Base-by-base conservation (phyloP, 371 early-diverging fungal genomes). In the Mucor racemosus region DNA sequence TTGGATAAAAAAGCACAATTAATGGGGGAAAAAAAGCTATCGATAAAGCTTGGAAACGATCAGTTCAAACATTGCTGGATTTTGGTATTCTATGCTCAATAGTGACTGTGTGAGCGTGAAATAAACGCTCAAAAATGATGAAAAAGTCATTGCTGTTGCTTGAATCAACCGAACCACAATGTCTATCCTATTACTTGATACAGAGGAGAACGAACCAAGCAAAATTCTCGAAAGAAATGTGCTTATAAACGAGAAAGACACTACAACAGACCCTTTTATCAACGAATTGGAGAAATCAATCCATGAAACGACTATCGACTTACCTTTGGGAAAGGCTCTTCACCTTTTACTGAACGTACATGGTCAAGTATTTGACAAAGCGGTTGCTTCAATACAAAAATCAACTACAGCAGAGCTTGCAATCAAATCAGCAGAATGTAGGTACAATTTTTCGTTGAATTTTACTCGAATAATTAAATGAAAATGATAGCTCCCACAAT, bases 261-360 rank as follows among this genome's bases (percentile, higher is more conserved):
- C 15, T 34, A n/a, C n/a, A 35, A 33, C 19, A 9, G 58, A 58
- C 2, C 17, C 38, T n/a, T 14, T 33, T n/a, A 10, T 17, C 4
- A 34, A 48, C 34, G 62, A 67, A 58, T 40, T 68, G 14, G 44
- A 63, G 26, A 46, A 62, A n/a, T 11, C 58, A 1, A 19, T 64
- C 9, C 44, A 59, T 4, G 64, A 63, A 26, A 34, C 59, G 0
- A 50, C 39, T n/a, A 34, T 60, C 10, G 53, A 65, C 41, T n/a
- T 71, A 19, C 58, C 71, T 44, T 14, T 71, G 8, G 63, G 62
- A 19, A 71, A 71, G 54, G 62, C 71, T 19, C 50, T 71, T 6
- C 58, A 71, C 34, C 34, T 71, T 21, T 58, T 71, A 34, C 36
- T 66, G 7, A 39, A 71, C 33, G 58, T 71, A 1, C 66, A 71